Evolutionary conservation across 331 rosid genomes (phyloP), one percentile per base, ranked within the genome.

Genomic region (Malus hybrid): DNA sequence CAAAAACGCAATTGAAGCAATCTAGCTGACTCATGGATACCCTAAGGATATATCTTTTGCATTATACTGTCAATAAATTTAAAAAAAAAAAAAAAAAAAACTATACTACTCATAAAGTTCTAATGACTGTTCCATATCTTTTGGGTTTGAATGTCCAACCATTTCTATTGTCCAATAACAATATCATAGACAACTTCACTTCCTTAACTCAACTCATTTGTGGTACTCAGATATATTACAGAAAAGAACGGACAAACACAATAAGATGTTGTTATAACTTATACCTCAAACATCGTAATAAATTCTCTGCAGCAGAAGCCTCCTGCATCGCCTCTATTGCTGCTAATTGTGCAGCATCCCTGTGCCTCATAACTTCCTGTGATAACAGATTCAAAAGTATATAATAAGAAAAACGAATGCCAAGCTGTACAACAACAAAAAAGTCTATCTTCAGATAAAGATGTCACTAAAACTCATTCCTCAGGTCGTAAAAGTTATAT

Each of bases 261-360:
- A 48, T 48, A 36, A 73, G 50, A 18, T 20, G 16, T 36, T 33
- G 42, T 13, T 15, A 24, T 81, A 91, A 97, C 96, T 89, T 15
- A 24, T 83, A 93, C 98, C 96, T 89, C 70, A 93, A 87, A 78
- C 98, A 91, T 27, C 80, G 92, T 67, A 93, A 84, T 68, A 91
- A 76, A 80, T 81, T 89, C 77, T 93, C 98, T 19, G 97, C 87
- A 33, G 88, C 88, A 6, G 97, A 88, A 61, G 98, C 98, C 81
- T 93, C 98, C 81, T 90, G 97, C 73, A 93, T 84, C 6, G 98
- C 98, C 82, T 90, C 98, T 71, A 74, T 73, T 76, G 96, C 97
- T 59, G 96, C 96, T 19, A 86, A 60, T 77, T 86, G 98, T 55
- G 97, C 97, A 14, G 91, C 87, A 87, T 93, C 98, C 77, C 98